These are phyloP conservation scores for Nothophaeocryptopus gaeumannii DNA, from an alignment of 2,329 filamentous ascomycete species.

Conservation along the genomic window DNA sequence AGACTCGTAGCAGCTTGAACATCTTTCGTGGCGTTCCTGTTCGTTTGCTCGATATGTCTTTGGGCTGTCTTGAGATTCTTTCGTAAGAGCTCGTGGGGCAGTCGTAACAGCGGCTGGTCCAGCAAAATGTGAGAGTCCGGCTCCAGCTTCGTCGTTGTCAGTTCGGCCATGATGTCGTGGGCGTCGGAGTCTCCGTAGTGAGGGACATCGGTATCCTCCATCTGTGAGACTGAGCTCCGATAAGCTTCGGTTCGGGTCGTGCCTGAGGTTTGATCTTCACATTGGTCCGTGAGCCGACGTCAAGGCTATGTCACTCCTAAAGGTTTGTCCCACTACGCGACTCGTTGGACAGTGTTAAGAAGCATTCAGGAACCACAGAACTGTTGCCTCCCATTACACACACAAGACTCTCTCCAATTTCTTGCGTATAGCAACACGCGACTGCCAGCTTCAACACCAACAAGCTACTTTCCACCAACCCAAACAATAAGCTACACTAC, in stretches of 20 bases:
- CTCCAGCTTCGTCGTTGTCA: slow-evolving; percentile 64
- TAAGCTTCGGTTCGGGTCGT: no score
- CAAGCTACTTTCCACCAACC: no score
- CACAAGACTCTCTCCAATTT: neutral
- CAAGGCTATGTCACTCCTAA: no score
- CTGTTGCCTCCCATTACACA: no score
- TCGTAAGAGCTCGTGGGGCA: slow-evolving; percentile 87
- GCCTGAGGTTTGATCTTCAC: no score
- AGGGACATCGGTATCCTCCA: neutral
- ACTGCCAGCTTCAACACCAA: neutral
- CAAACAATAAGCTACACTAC: neutral
- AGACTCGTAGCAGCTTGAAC: slow-evolving; percentile 53
- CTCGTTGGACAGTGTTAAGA: no score
- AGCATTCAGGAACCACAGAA: no score
- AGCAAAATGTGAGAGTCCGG: slow-evolving; percentile 74
- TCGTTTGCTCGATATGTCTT: slow-evolving; percentile 70
- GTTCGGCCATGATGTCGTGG: slow-evolving; percentile 41
- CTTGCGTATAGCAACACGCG: neutral
- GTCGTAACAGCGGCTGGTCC: slow-evolving; percentile 88
- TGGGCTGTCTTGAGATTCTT: slow-evolving; percentile 91
- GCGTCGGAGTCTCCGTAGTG: neutral
- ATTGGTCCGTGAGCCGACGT: no score
- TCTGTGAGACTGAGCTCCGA: neutral
- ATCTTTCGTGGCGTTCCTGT: slow-evolving; percentile 58
- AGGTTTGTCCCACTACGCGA: no score